Conservation (phyloP, 1,284 basidiomycete genomes). For the Malassezia restricta region DNA sequence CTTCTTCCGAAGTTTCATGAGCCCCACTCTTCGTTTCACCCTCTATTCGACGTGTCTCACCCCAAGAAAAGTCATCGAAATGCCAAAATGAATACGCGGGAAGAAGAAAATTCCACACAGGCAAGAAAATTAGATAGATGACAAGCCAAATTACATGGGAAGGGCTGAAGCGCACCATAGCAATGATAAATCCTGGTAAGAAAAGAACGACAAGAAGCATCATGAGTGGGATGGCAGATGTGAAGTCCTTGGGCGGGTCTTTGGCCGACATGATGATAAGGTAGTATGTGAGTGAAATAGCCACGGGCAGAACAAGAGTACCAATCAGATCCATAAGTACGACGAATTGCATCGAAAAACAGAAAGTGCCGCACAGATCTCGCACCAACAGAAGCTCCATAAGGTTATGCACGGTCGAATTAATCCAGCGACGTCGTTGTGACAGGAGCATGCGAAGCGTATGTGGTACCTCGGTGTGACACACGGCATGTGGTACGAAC, state of each 20-base stretch:
- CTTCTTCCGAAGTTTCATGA: constrained; percentile 60
- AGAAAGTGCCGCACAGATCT: constrained; percentile 60
- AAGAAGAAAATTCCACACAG: constrained; percentile 52
- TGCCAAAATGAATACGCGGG: constrained; percentile 97
- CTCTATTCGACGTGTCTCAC: constrained; percentile 93
- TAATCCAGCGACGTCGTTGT: constrained; percentile 97
- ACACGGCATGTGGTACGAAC: constrained; percentile 90
- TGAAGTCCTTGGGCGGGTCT: constrained; percentile 68
- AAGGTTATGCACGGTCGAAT: constrained; percentile 96
- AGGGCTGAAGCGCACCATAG: constrained; percentile 84
- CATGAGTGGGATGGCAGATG: constrained; percentile 85
- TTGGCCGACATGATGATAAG: constrained; percentile 69
- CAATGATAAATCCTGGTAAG: constrained; percentile 78
- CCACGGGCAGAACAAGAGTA: constrained; percentile 85
- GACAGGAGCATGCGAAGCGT: constrained; percentile 85
- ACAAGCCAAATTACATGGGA: constrained; percentile 97
- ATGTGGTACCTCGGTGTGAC: constrained; percentile 89
- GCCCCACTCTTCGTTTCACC: constrained; percentile 52
- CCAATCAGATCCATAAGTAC: constrained; percentile 97
- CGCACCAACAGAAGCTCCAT: constrained; percentile 97
- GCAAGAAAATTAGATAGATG: constrained; percentile 62
- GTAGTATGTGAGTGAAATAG: constrained; percentile 79
- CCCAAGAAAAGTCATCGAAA: constrained; percentile 99
- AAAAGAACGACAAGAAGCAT: constrained; percentile 81
- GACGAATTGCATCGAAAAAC: constrained; percentile 65